A percentile compares a stretch with the other conserved stretches of the same genome.
These are phyloP conservation scores for Calocybe cyanea DNA, from an alignment of 768 basidiomycete genomes.

Conservation along the genomic window DNA sequence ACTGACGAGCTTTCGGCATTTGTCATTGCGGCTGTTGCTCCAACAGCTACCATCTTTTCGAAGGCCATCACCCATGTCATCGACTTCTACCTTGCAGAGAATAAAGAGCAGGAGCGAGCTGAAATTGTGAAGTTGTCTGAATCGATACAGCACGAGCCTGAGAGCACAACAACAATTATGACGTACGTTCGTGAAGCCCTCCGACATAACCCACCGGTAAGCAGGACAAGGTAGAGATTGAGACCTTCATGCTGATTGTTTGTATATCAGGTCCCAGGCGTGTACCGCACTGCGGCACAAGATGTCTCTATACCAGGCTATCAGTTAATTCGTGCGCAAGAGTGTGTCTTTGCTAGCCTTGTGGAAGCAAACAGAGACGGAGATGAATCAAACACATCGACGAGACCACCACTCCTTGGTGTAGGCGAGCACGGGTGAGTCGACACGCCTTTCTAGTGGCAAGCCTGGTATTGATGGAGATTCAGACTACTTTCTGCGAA, in stretches of 20 bases:
- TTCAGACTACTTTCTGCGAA: conserved; percentile 27
- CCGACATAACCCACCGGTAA: conserved; percentile 32
- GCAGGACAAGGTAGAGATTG: not conserved
- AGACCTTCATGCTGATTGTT: not conserved
- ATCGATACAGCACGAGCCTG: conserved; percentile 16
- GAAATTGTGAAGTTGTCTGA: conserved; percentile 36
- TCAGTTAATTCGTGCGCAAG: conserved; percentile 23
- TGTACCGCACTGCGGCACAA: conserved; percentile 33
- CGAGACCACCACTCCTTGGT: conserved; percentile 26
- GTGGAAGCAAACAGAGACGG: conserved; percentile 38
- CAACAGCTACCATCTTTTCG: conserved; percentile 54
- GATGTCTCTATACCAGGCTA: conserved; percentile 22
- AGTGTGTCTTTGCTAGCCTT: conserved; percentile 33
- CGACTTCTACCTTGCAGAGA: conserved; percentile 52
- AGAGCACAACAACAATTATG: conserved; percentile 30
- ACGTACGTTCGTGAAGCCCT: conserved; percentile 45
- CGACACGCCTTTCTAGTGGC: not conserved
- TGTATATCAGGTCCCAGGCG: conserved; percentile 33
- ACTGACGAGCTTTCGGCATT: conserved; percentile 39
- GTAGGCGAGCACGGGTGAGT: conserved; percentile 26
- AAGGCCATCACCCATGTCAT: conserved; percentile 53
- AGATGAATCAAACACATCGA: conserved; percentile 12
- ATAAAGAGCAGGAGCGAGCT: conserved; percentile 28
- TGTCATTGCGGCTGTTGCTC: conserved; percentile 51
- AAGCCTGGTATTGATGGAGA: not conserved